Percentiles rank a stretch among this genome's conserved stretches.
These are phyloP conservation scores for Tetradesmus obliquus DNA, from an alignment of 139 green algal species.

Conservation along the genomic window DNA sequence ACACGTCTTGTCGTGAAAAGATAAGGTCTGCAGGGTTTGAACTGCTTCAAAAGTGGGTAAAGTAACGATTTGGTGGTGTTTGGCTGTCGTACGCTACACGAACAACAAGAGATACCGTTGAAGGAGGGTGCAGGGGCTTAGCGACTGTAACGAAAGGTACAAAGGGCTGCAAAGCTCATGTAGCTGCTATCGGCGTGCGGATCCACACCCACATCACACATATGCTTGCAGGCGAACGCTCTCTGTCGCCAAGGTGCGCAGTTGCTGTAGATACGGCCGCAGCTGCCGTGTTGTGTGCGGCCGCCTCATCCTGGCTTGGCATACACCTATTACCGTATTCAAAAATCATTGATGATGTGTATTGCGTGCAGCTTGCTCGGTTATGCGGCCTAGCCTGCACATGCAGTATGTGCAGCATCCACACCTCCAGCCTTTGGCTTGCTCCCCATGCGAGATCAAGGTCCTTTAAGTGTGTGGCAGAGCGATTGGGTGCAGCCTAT, in stretches of 20 bases:
- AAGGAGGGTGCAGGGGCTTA: background rate
- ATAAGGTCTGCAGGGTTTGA: too few species aligned
- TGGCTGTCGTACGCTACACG: background rate
- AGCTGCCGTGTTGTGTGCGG: background rate
- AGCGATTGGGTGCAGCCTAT: constrained; percentile 35
- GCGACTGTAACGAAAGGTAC: background rate
- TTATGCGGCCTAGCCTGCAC: background rate
- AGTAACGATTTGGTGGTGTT: too few species aligned
- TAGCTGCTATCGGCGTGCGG: background rate
- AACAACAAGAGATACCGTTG: background rate
- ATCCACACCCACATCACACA: too few species aligned
- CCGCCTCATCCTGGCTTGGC: background rate
- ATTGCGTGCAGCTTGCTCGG: too few species aligned
- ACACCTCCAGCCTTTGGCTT: constrained; percentile 46
- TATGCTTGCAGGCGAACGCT: background rate
- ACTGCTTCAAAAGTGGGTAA: too few species aligned
- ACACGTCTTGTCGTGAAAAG: background rate
- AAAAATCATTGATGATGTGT: too few species aligned
- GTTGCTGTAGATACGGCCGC: background rate
- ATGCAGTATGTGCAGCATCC: background rate
- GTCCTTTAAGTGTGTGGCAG: constrained; percentile 44
- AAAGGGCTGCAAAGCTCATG: background rate
- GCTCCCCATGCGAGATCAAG: constrained; percentile 38
- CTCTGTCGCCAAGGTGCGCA: background rate
- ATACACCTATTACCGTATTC: background rate